Percentiles rank a stretch among this genome's conserved stretches.
Evolutionary conservation across 2,329 filamentous ascomycete species (phyloP).

Genomic region (Trichoderma sp.): DNA sequence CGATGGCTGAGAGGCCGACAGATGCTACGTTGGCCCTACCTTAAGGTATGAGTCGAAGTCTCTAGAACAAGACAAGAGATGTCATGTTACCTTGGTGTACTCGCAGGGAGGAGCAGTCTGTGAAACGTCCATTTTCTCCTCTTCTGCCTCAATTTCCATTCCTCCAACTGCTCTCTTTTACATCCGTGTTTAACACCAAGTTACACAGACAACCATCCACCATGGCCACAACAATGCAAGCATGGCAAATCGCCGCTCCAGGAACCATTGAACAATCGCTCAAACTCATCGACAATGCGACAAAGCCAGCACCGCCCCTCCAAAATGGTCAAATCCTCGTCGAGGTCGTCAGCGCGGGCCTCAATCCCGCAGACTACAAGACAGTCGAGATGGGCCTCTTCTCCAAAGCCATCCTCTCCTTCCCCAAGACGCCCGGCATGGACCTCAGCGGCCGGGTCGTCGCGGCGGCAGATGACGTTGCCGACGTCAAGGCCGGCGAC

Average conservation of each 20-base stretch:
- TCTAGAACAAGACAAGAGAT: neutral
- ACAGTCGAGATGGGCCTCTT: conserved; percentile 46
- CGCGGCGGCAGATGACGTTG: conserved; percentile 35
- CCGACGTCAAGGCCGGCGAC: conserved; percentile 44
- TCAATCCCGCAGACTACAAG: conserved; percentile 57
- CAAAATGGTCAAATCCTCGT: conserved; percentile 46
- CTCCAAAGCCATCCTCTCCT: conserved; percentile 37
- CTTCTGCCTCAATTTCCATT: neutral
- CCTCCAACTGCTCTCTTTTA: too few species aligned
- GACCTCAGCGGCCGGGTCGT: conserved; percentile 57
- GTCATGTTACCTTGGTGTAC: too few species aligned
- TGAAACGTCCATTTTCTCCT: too few species aligned
- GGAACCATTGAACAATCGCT: conserved; percentile 36
- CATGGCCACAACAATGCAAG: conserved; percentile 36
- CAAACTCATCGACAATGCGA: conserved; percentile 30
- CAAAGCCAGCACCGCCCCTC: conserved; percentile 27
- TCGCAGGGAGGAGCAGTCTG: too few species aligned
- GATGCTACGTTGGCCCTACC: neutral
- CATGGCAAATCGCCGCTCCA: conserved; percentile 37
- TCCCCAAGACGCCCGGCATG: conserved; percentile 50
- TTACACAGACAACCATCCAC: neutral
- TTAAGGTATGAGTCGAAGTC: neutral
- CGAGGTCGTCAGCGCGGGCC: conserved; percentile 45
- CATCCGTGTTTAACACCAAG: too few species aligned
- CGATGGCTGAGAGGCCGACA: neutral